Evolutionary conservation across 2,329 filamentous ascomycete genomes (phyloP), one percentile per base, ranked within the genome.

Genomic region (Davidsoniella eucalypti): DNA sequence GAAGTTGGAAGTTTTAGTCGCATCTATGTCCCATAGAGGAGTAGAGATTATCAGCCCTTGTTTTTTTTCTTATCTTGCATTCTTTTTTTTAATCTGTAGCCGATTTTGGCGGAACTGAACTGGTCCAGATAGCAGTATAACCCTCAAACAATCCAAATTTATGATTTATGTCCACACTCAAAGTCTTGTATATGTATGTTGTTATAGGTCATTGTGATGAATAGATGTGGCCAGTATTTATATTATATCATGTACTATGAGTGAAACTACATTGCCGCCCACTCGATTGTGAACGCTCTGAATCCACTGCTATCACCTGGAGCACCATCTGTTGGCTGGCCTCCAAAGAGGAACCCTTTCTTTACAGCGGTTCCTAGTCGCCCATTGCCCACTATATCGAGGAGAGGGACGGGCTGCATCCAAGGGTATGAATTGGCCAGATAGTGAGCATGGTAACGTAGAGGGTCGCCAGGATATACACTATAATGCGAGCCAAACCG

Each of bases 391-490:
- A 96, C 82, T 12, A 98, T 69, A 56, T 94, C 84, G 57, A 95
- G 73, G 59, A 96, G 69, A 37, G 84, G 75, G 51, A 98, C 82
- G 57, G 87, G 78, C 58, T 94, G 78, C 54, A 95, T 80, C 87
- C 87, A 96, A n/a, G 72, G 78, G 57, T 84, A 78, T 29, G 84
- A 79, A n/a, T 82, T 83, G 6, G 82, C 85, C 58, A 94, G 74
- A 63, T 94, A 96, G 63, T 98, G 92, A 43, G 87, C 92, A 64
- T 98, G 92, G 63, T 93, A 98, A 9, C 92, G 81, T 47, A 98
- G 70, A 1, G 92, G 87, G 62, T 98, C 92, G 43, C 92, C 92
- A 0, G 92, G 92, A 59, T 98, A 98, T 4, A 93, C 86, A 57
- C 87, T 87, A 65, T 94, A 95, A 60, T 92, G 80, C 58, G 88